Evolutionary conservation across 2,329 filamentous ascomycete species (phyloP), one percentile per base, ranked within the genome.

Genomic region (Rachicladosporium sp.): DNA sequence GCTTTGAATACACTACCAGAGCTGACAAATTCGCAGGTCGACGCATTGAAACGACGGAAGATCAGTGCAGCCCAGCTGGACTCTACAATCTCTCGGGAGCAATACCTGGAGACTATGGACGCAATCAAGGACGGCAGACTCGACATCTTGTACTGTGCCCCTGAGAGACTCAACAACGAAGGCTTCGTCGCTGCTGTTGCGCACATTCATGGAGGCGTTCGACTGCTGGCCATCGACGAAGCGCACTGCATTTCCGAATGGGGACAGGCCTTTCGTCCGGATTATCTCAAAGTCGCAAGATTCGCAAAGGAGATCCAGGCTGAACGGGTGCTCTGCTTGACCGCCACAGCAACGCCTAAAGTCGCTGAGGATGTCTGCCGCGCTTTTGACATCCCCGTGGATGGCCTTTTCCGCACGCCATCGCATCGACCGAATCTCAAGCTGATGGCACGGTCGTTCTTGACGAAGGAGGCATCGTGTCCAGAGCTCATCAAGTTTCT

Each of bases 141-240:
- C 6, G 68, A 71, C 3, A 50, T 78, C 2, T 54, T 78, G 3
- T 78, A 76, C 44, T 75, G 72, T 38, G 70, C 74, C 0, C 74
- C 74, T 0, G 74, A 78, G 52, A 62, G 72, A 5, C 59, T 78
- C 8, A 78, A 76, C 49, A 78, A 78, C 41, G 73, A 78, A 48
- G 68, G 67, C 0, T 78, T 78, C 36, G 64, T 78, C 4, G 65
- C 69, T 35, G 69, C 60, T 10, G 73, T 78, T 54, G 72, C 69
- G 33, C 54, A 65, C 9, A 66, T 75, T 0, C 65, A 65, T 1
- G 73, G 73, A 2, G 73, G 73, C 5, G 62, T 78, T 1, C 67
- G 75, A 2, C 55, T 78, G 4, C 55, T 78, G 13, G 73, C 71
- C 1, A 67, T 76, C 0, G 73, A 76, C 31, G 72, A 76, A 48